Evolutionary conservation across 129 eudicot genomes (phyloP).

Genomic region (Deinandra increscens): DNA sequence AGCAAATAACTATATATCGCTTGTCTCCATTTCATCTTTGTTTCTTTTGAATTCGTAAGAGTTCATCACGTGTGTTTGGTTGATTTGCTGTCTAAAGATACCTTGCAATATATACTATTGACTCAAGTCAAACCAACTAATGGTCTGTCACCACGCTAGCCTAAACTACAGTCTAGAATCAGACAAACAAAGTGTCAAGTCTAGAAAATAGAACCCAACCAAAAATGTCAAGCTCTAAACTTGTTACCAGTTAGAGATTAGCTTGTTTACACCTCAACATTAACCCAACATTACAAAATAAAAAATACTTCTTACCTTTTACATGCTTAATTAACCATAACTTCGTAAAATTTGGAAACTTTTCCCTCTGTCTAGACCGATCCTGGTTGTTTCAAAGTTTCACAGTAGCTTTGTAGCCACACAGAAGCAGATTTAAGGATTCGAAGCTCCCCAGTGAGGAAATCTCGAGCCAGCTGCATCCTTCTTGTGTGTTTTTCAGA

Average conservation of each 20-base stretch:
- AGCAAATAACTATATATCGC: no score
- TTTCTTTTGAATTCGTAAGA: no score
- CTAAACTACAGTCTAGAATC: not conserved
- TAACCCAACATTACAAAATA: conserved; percentile 2
- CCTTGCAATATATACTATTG: no score
- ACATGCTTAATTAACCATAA: not conserved
- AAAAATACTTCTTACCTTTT: not conserved
- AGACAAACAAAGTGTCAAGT: not conserved
- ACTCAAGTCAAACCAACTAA: no score
- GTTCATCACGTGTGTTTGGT: no score
- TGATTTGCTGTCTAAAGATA: no score
- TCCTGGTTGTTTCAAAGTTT: conserved; percentile 20
- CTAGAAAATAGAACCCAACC: not conserved
- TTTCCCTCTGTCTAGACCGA: conserved; percentile 8
- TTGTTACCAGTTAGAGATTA: not conserved
- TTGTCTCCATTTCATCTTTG: no score
- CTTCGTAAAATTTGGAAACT: not conserved
- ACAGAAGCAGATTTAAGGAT: conserved; percentile 68
- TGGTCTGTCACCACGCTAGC: no score
- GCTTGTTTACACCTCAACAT: not conserved
- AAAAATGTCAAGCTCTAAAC: not conserved
- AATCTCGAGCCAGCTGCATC: conserved; percentile 57
- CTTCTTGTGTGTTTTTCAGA: conserved; percentile 36
- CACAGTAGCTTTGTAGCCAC: conserved; percentile 75
- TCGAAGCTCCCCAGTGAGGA: conserved; percentile 64